Conservation (phyloP, 371 early-diverging fungal genomes). For the Circinella umbellata region DNA sequence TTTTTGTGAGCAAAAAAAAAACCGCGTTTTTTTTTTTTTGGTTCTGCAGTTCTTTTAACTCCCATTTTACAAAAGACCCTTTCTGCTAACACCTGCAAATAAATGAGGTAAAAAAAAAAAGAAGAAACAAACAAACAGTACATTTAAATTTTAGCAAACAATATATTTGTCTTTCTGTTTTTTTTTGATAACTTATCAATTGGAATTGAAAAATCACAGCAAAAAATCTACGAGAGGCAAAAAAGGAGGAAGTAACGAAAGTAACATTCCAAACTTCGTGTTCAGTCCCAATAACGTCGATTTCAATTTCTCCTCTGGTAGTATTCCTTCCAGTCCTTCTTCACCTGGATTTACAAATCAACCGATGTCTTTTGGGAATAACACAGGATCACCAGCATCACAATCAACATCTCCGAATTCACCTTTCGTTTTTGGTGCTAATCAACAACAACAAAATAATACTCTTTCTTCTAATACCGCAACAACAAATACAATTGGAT, state of each 20-base stretch:
- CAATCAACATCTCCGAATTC: slow-evolving; percentile 2
- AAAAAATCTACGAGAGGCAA: slow-evolving; percentile 17
- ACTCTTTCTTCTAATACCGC: background rate
- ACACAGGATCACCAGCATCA: background rate
- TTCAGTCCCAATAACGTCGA: slow-evolving; percentile 9
- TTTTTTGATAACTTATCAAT: no score
- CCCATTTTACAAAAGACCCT: no score
- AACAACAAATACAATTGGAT: background rate
- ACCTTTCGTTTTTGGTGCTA: slow-evolving; percentile 1
- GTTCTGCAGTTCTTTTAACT: no score
- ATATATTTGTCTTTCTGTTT: no score
- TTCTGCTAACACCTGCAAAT: no score
- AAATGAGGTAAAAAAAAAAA: no score
- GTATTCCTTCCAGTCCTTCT: slow-evolving; percentile 13
- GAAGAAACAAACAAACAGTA: no score
- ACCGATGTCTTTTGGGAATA: slow-evolving; percentile 1
- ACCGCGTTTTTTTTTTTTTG: no score
- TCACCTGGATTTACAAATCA: slow-evolving; percentile 1
- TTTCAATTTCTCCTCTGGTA: slow-evolving; percentile 8
- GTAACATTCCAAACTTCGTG: slow-evolving; percentile 18
- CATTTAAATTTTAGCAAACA: no score
- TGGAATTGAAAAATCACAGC: background rate
- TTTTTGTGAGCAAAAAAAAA: no score
- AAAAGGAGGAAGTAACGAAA: slow-evolving; percentile 16
- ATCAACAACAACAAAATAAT: background rate